phyloP scores from a whole-genome alignment of 148 eudicot species.

The Chenopodium quinoa region DNA sequence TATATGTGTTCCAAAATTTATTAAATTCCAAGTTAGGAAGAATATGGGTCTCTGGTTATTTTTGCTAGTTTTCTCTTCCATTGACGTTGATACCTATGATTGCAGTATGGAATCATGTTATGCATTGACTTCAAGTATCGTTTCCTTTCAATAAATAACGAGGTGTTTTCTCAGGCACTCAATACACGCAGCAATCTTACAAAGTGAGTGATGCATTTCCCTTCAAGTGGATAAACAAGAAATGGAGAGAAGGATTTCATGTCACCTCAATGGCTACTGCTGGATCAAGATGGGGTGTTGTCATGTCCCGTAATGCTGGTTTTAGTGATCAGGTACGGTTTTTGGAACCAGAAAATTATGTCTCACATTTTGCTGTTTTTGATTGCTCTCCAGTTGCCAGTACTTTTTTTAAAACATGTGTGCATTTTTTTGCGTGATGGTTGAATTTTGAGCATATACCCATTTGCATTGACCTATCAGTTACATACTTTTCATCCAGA shows the following conservation, averaged over 20 bases:
- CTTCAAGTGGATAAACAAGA: slow-evolving; percentile 93
- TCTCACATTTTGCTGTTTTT: slow-evolving; percentile 5
- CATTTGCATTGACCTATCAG: not conserved
- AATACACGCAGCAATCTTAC: slow-evolving; percentile 78
- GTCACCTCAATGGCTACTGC: slow-evolving; percentile 97
- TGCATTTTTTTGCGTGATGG: not conserved
- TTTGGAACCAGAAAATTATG: not conserved
- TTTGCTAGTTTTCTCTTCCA: not conserved
- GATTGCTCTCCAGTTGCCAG: not conserved
- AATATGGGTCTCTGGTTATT: not conserved
- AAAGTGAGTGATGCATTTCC: slow-evolving; percentile 94
- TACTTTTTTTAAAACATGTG: not conserved
- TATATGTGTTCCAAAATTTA: not conserved
- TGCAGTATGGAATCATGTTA: not conserved
- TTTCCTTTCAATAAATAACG: not conserved
- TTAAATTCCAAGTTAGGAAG: not conserved
- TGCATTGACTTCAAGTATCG: not conserved
- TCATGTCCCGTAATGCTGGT: slow-evolving; percentile 94
- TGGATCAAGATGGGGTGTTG: slow-evolving; percentile 90
- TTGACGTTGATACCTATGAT: not conserved
- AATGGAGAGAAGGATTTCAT: slow-evolving; percentile 93
- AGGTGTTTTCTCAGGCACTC: slow-evolving; percentile 51
- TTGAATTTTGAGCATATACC: not conserved
- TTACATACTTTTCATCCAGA: not conserved
- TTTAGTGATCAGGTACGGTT: slow-evolving; percentile 68